Evolutionary conservation across 805 yeast genomes (phyloP), one percentile per base, ranked within the genome.

Genomic region (Saccharomyces jurei): DNA sequence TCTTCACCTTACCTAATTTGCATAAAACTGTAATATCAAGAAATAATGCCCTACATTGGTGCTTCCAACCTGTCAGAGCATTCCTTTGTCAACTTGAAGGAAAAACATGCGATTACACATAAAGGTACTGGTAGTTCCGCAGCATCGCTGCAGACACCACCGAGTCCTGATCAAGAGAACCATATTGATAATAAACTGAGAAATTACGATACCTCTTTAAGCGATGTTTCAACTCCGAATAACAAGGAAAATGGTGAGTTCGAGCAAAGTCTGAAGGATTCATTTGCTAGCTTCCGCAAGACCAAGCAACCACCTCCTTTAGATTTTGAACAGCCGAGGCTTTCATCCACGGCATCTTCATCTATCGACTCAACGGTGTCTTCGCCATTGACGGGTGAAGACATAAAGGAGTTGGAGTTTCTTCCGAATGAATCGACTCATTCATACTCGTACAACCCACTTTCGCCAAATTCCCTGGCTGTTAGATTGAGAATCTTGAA

Each of bases 361-460:
- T 49, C 50, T 17, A 51, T 21, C 11, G 44, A 36, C 22, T 36
- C 44, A 9, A 59, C 65, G 0, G 27, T 47, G 1, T 31, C 36
- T 9, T 59, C 63, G 1, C 56, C 52, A n/a, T 28, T 56, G 2
- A 54, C 60, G 25, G 72, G 68, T 1, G 69, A 65, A 4, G 71
- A 65, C 50, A 49, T 65, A 14, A 65, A 70, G 10, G 82, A 84
- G 53, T 74, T 86, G 21, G 65, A 83, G 44, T 78, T 76, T 57
- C 85, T 88, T 63, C 89, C 92, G 4, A 81, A 83, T 27, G 90
- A 86, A 60, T 86, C 94, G 11, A 81, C 94, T 1, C 91, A 87
- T 66, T 86, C 95, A 1, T 89, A 86, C 65, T 87, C 96, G 0
- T 89, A 89, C 66, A 89, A 94, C 2, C 87, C 86, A 52, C 71